Conservation (phyloP, 2,329 filamentous ascomycete genomes). For the Drechmeria coniospora region DNA sequence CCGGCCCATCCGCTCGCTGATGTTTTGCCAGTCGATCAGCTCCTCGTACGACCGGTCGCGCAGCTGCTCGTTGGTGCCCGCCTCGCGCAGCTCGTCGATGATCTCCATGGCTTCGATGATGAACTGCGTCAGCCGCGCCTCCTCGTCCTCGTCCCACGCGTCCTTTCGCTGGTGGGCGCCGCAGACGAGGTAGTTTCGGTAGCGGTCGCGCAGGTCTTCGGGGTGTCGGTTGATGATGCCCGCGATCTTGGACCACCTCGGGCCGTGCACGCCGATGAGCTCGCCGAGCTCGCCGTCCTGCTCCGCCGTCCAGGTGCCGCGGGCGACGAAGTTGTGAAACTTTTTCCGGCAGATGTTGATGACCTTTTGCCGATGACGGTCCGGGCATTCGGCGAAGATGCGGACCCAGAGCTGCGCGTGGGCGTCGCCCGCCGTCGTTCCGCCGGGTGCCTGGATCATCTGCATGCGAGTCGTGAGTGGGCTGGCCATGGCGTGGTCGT, state of each 20-base stretch:
- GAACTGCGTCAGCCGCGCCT: slow-evolving; percentile 32
- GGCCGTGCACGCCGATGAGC: slow-evolving; percentile 20
- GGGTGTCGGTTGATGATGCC: slow-evolving; percentile 46
- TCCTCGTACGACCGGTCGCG: slow-evolving; percentile 29
- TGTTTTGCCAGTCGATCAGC: slow-evolving; percentile 48
- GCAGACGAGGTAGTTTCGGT: slow-evolving; percentile 50
- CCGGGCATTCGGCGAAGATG: slow-evolving; percentile 31
- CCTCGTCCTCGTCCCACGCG: slow-evolving; percentile 47
- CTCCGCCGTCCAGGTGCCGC: slow-evolving; percentile 25
- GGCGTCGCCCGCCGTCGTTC: slow-evolving; percentile 18
- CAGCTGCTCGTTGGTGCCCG: slow-evolving; percentile 15
- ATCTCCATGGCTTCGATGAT: slow-evolving; percentile 36
- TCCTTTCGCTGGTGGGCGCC: slow-evolving; percentile 35
- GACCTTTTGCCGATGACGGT: slow-evolving; percentile 36
- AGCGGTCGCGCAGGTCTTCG: slow-evolving; percentile 54
- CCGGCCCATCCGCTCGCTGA: slow-evolving; percentile 46
- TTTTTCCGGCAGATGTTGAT: slow-evolving; percentile 42
- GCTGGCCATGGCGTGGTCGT: slow-evolving; percentile 7
- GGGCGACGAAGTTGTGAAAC: slow-evolving; percentile 50
- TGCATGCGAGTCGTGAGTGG: slow-evolving; percentile 6
- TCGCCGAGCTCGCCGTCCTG: slow-evolving; percentile 20
- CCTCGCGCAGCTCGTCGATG: slow-evolving; percentile 25
- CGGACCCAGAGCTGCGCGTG: slow-evolving; percentile 32
- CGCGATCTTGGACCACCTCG: slow-evolving; percentile 47
- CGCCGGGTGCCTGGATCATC: slow-evolving; percentile 21